Conservation (phyloP, 495 filamentous ascomycete genomes). For the Letharia columbiana region DNA sequence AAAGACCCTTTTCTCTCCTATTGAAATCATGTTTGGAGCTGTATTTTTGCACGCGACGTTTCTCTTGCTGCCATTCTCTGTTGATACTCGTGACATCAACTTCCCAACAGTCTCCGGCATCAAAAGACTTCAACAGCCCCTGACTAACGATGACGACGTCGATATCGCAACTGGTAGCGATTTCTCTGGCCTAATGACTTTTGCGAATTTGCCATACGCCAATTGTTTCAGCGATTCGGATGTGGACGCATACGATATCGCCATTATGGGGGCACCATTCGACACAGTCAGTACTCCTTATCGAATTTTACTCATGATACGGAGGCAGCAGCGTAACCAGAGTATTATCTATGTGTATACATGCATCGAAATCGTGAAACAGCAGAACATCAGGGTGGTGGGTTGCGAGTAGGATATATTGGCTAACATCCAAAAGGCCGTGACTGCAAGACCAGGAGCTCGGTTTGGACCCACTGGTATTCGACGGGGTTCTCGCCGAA, state of each 20-base stretch:
- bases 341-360: not conserved
- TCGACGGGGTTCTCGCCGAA: conserved; percentile 38
- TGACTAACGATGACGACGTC: conserved; percentile 9
- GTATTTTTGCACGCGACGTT: not conserved
- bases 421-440: conserved; percentile 25
- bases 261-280: conserved; percentile 40
- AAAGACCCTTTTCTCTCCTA: not conserved
- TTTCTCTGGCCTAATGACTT: conserved; percentile 41
- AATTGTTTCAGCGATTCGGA: conserved; percentile 29
- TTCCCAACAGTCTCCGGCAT: conserved; percentile 8
- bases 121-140: conserved; percentile 1
- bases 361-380: not conserved
- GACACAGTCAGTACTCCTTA: conserved; percentile 33
- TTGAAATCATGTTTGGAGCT: not conserved
- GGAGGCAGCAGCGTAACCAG: not conserved
- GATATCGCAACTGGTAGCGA: conserved; percentile 16
- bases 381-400: not conserved
- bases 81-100: conserved; percentile 2
- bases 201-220: conserved; percentile 43
- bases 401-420: not conserved
- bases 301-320: not conserved
- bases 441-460: conserved; percentile 36
- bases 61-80: not conserved
- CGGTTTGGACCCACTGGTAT: conserved; percentile 43
- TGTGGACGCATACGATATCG: conserved; percentile 30